phyloP scores from a whole-genome alignment of 1,284 basidiomycete species.

The Polyporus tsugae region DNA sequence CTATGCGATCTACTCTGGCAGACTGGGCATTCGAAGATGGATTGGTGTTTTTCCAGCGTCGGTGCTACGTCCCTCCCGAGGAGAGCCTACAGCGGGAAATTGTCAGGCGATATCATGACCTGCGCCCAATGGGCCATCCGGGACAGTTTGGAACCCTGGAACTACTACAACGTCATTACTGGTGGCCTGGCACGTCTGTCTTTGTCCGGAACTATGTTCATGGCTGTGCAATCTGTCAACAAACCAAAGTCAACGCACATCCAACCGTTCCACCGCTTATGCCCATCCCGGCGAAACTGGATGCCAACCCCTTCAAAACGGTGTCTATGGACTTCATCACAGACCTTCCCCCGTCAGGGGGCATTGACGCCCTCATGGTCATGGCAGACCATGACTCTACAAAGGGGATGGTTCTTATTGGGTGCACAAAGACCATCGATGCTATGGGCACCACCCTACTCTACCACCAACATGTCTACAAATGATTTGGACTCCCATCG shows the following conservation, averaged over 20 bases:
- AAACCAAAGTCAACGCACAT: conserved; percentile 39
- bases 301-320: conserved; percentile 14
- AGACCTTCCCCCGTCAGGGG: conserved; percentile 43
- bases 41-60: not conserved
- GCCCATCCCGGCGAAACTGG: conserved; percentile 2
- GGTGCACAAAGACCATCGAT: conserved; percentile 33
- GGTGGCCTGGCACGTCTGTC: conserved; percentile 42
- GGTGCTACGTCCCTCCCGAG: conserved; percentile 36
- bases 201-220: conserved; percentile 38
- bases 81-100: conserved; percentile 35
- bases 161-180: conserved; percentile 40
- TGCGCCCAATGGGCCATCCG: conserved; percentile 44
- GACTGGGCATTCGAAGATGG: too few species aligned
- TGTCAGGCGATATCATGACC: conserved; percentile 41
- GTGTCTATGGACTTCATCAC: conserved; percentile 48
- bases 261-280: conserved; percentile 13
- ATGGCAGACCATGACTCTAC: conserved; percentile 42
- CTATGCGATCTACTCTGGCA: too few species aligned
- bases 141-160: conserved; percentile 44
- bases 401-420: conserved; percentile 44
- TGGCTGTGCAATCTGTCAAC: conserved; percentile 39
- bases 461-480: conserved; percentile 23
- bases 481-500: not conserved
- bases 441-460: conserved; percentile 11
- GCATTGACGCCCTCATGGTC: conserved; percentile 47